These are phyloP conservation scores for Diaporthe humulicola DNA, from an alignment of 2,329 filamentous ascomycete genomes.

Conservation along the genomic window DNA sequence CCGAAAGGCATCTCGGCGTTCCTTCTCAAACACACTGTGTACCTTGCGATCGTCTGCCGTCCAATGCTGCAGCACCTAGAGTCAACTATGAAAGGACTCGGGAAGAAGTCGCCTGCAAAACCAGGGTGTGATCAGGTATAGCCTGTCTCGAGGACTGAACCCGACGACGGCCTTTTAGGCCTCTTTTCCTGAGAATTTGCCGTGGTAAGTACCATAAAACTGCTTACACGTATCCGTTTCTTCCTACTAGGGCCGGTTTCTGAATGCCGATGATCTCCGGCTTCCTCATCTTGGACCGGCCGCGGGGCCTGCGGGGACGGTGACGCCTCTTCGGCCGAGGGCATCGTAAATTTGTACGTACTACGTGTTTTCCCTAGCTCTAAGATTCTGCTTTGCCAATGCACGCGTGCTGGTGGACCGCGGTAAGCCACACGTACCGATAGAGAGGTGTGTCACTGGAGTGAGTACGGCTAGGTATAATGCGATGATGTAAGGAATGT, in stretches of 20 bases:
- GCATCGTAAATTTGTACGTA: neutral
- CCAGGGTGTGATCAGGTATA: neutral
- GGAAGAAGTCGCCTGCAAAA: neutral
- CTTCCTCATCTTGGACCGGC: neutral
- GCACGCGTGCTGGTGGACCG: neutral
- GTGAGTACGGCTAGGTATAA: neutral
- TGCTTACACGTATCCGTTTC: constrained; percentile 3
- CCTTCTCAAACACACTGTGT: constrained; percentile 56
- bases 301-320: constrained; percentile 1
- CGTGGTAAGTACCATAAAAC: neutral
- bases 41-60: constrained; percentile 56
- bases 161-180: neutral
- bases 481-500: neutral
- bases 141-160: neutral
- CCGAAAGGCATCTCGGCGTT: constrained; percentile 57
- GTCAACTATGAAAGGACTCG: neutral
- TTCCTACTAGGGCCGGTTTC: neutral
- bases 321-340: neutral
- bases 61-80: neutral
- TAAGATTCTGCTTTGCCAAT: neutral
- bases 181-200: neutral
- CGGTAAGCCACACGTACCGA: neutral
- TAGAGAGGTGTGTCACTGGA: neutral
- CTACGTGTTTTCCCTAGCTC: neutral
- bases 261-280: neutral